phyloP scores from a whole-genome alignment of 2,329 filamentous ascomycete species.

The Cladosporium sp. region DNA sequence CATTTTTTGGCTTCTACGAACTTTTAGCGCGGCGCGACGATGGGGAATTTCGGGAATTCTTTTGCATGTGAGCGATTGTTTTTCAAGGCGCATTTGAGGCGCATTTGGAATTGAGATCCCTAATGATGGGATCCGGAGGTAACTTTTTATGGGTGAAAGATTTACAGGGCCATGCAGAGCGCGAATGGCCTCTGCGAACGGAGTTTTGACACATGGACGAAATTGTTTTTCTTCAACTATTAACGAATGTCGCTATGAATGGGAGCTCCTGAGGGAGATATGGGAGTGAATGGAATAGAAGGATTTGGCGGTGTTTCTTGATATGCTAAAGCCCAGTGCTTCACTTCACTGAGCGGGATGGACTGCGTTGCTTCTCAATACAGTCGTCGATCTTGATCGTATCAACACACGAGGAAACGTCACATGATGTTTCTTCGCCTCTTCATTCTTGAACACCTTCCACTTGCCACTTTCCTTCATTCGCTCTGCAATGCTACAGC shows the following conservation, averaged over 20 bases:
- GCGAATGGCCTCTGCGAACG: not conserved
- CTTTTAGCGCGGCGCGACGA: conserved; percentile 17
- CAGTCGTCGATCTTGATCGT: conserved; percentile 1
- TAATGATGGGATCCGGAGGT: not conserved
- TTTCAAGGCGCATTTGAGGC: conserved; percentile 1
- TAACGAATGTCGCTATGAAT: conserved; percentile 10
- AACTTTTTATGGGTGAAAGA: not conserved
- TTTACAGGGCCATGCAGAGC: not conserved
- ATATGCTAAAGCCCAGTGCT: not conserved
- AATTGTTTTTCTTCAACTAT: not conserved
- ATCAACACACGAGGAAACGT: not conserved
- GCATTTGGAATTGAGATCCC: not conserved
- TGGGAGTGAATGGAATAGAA: not conserved
- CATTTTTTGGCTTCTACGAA: not conserved
- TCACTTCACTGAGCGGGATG: not conserved
- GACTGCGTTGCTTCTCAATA: not conserved
- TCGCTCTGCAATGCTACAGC: not conserved
- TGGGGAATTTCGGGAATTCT: not conserved
- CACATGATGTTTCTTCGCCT: not conserved
- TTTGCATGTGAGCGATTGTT: conserved; percentile 13
- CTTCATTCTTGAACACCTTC: not conserved
- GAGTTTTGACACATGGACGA: conserved; percentile 6
- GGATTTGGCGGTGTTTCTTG: not conserved
- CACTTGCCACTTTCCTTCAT: not conserved
- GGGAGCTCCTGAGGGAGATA: not conserved